These are phyloP conservation scores for Neostapfia colusana DNA, from an alignment of 176 grass and related monocot species.

Conservation along the genomic window DNA sequence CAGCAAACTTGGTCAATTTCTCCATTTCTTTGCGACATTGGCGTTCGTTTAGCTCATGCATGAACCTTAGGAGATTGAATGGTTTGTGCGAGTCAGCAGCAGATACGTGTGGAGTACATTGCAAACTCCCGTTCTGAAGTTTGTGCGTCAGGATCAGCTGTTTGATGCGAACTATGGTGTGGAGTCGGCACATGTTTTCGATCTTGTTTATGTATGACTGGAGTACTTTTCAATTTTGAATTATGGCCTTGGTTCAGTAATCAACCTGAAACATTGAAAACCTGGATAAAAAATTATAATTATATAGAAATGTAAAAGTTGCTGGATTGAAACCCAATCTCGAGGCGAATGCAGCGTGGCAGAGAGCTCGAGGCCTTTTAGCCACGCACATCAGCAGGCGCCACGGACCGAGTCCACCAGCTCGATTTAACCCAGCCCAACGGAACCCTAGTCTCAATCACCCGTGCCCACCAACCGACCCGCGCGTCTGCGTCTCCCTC, in stretches of 20 bases:
- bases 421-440: slow-evolving; percentile 7
- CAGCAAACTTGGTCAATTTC: not conserved
- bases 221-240: not conserved
- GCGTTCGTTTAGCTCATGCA: not conserved
- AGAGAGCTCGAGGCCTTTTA: not conserved
- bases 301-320: too few relatives aligned
- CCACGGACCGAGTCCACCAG: not conserved
- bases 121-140: not conserved
- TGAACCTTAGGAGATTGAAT: not conserved
- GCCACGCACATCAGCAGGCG: not conserved
- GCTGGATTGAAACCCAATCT: not conserved
- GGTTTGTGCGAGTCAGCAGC: not conserved
- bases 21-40: not conserved
- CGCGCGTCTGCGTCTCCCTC: not conserved
- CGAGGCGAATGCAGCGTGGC: not conserved
- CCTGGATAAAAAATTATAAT: not conserved
- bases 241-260: not conserved
- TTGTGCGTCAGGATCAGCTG: not conserved
- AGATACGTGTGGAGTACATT: not conserved
- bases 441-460: not conserved
- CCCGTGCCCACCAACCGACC: not conserved
- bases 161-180: not conserved
- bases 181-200: not conserved
- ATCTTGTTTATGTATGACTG: not conserved
- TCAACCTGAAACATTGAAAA: not conserved